These are phyloP conservation scores for Plasmodium coatneyi DNA, from an alignment of 169 alveolate genomes.

Conservation along the genomic window DNA sequence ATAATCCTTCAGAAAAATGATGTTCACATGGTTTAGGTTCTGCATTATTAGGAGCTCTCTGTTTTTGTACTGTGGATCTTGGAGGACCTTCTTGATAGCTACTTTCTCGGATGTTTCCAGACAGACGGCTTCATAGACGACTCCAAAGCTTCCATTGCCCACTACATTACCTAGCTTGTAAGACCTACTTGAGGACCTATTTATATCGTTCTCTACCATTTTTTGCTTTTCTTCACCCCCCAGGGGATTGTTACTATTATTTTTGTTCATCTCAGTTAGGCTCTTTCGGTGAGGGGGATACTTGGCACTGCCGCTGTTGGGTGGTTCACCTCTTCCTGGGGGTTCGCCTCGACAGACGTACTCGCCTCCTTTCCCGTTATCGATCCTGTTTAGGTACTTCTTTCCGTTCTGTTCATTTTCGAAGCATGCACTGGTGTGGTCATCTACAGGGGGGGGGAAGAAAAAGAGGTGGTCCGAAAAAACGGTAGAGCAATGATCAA, in stretches of 20 bases:
- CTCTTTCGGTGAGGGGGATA: neutral
- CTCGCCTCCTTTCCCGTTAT: neutral
- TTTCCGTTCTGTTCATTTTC: conserved; percentile 15
- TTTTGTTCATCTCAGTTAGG: neutral
- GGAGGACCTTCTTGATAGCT: conserved; percentile 97
- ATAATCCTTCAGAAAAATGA: conserved; percentile 93
- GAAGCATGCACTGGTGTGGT: neutral
- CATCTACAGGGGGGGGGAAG: conserved; percentile 5
- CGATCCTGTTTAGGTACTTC: neutral
- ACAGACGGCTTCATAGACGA: conserved; percentile 95
- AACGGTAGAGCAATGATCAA: neutral
- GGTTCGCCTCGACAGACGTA: neutral
- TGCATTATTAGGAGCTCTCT: conserved; percentile 96
- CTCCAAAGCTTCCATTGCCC: conserved; percentile 99
- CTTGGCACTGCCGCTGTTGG: neutral
- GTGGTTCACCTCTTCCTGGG: neutral
- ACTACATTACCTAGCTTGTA: conserved; percentile 90
- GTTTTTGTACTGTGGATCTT: conserved; percentile 96
- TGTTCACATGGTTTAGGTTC: conserved; percentile 94
- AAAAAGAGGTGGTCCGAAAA: neutral
- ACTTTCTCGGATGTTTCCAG: conserved; percentile 95
- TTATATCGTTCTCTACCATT: conserved; percentile 23
- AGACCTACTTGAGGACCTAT: conserved; percentile 36
- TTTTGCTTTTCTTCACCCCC: neutral
- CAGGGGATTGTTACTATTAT: neutral